Conservation (phyloP, 495 filamentous ascomycete genomes). For the Daldinia loculata region DNA sequence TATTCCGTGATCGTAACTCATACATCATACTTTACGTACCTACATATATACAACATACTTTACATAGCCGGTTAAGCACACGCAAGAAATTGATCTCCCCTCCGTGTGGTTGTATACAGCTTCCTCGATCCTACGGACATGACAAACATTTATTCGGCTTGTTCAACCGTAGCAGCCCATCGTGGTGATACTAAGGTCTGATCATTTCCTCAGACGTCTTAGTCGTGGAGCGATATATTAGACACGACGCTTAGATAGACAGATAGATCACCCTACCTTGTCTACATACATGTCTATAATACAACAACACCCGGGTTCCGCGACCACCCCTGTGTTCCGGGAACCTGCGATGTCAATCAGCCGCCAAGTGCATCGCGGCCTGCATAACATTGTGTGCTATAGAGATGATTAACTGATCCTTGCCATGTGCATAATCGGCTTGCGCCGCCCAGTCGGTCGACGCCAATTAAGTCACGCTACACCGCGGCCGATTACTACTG, state of each 20-base stretch:
- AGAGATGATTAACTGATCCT: slow-evolving; percentile 1
- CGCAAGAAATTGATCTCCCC: slow-evolving; percentile 31
- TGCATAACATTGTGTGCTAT: slow-evolving; percentile 22
- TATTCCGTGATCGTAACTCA: slow-evolving; percentile 39
- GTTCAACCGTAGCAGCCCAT: slow-evolving; percentile 20
- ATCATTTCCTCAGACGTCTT: slow-evolving; percentile 34
- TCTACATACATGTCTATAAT: slow-evolving; percentile 2
- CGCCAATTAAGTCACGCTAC: slow-evolving; percentile 29
- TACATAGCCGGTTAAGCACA: slow-evolving; percentile 16
- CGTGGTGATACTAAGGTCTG: slow-evolving; percentile 30
- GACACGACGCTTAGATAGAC: slow-evolving; percentile 21
- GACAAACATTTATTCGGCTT: slow-evolving; percentile 25
- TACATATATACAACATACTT: background rate
- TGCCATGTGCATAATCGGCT: slow-evolving; percentile 31
- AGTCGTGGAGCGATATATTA: slow-evolving; percentile 32
- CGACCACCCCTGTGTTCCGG: slow-evolving; percentile 8
- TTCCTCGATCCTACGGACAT: background rate
- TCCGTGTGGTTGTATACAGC: slow-evolving; percentile 36
- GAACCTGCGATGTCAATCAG: slow-evolving; percentile 33
- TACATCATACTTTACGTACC: slow-evolving; percentile 17
- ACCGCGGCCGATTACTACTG: slow-evolving; percentile 28
- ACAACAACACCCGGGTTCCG: slow-evolving; percentile 33
- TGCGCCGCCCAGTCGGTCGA: slow-evolving; percentile 31
- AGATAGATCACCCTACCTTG: slow-evolving; percentile 25
- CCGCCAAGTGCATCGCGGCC: slow-evolving; percentile 24